Evolutionary conservation across 139 green algal genomes (phyloP).

Genomic region (Penium margaritaceum): DNA sequence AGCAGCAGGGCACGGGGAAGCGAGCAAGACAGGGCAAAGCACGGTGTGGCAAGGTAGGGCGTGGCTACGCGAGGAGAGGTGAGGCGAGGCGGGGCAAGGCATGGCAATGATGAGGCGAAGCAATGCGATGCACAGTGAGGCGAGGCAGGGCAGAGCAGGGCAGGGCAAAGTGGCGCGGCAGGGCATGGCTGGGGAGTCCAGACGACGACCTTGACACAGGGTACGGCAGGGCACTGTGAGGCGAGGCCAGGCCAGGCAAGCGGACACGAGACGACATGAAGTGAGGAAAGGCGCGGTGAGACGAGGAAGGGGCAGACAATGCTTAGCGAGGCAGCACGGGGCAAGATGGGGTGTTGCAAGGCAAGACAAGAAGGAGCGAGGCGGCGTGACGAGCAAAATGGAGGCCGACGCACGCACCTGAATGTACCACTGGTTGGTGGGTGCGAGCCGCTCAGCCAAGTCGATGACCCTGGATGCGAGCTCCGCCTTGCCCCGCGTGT

Average conservation of each 20-base stretch:
- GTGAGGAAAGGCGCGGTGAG: background rate
- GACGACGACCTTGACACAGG: too few species aligned
- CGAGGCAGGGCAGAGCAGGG: too few species aligned
- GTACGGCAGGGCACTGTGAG: too few species aligned
- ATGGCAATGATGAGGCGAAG: too few species aligned
- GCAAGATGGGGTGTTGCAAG: background rate
- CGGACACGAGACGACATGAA: background rate
- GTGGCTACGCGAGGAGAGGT: background rate
- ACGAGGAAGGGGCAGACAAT: background rate
- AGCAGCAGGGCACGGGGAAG: too few species aligned
- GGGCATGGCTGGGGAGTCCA: too few species aligned
- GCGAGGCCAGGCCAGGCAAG: background rate
- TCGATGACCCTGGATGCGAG: conserved; percentile 60
- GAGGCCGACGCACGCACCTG: conserved; percentile 12
- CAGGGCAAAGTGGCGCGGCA: too few species aligned
- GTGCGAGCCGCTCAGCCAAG: conserved; percentile 82
- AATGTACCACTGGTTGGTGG: conserved; percentile 82
- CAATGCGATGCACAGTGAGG: too few species aligned
- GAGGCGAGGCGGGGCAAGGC: background rate
- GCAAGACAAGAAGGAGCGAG: background rate
- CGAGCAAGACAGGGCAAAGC: too few species aligned
- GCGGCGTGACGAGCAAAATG: background rate
- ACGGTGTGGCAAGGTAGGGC: too few species aligned
- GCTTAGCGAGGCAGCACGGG: background rate
- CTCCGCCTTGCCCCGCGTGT: conserved; percentile 41